These are phyloP conservation scores for Camellia oleifera DNA, from an alignment of 179 eudicot species.

Conservation along the genomic window DNA sequence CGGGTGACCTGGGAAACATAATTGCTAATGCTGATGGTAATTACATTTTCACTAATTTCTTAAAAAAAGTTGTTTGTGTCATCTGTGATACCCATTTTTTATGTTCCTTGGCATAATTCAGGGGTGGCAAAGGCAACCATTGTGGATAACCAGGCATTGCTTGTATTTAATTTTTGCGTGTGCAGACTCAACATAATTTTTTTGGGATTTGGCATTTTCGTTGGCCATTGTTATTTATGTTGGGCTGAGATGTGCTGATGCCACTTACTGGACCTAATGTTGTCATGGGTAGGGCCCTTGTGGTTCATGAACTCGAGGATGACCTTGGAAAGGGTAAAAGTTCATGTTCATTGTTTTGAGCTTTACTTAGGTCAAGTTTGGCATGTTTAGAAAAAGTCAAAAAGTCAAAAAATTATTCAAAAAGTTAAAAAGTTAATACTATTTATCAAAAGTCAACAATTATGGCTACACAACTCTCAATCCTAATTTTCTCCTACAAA, in stretches of 20 bases:
- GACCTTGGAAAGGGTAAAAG: conserved; percentile 91
- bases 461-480: no score
- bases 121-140: conserved; percentile 93
- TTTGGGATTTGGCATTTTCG: not conserved
- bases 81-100: not conserved
- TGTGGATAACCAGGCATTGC: conserved; percentile 69
- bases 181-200: not conserved
- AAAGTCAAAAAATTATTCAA: no score
- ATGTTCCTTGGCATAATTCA: conserved; percentile 27
- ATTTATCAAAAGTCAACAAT: no score
- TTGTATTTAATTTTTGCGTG: not conserved
- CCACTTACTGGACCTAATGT: conserved; percentile 80
- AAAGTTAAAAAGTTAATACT: no score
- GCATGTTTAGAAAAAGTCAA: no score
- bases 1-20: conserved; percentile 99
- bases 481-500: no score
- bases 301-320: conserved; percentile 93
- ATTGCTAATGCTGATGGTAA: conserved; percentile 89
- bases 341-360: not conserved
- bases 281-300: conserved; percentile 89
- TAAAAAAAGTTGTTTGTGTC: not conserved
- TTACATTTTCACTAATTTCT: not conserved
- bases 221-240: not conserved
- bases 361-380: not conserved
- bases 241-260: conserved; percentile 43